Evolutionary conservation across 768 basidiomycete species (phyloP), one percentile per base, ranked within the genome.

Genomic region (Boletus rubroflammeus): DNA sequence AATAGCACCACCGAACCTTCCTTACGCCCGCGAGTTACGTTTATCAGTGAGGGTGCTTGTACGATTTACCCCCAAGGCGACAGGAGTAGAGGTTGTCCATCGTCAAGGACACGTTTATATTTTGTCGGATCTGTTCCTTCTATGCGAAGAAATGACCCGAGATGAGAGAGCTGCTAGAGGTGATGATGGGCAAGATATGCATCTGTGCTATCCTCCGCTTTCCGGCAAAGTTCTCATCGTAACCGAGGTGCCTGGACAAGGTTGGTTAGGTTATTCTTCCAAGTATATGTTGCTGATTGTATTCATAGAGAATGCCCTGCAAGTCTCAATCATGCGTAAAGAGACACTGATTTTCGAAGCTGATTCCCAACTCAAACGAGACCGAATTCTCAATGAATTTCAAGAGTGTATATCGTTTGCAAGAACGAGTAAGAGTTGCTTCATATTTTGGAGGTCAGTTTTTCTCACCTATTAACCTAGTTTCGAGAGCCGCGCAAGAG

Each of bases 201-300:
- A 85, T 84, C 76, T 99, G 43, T 83, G 86, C 60, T 99, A 97
- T 75, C 97, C 97, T 17, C 97, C 97, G 5, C 75, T 99, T 32
- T 88, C 97, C 13, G 96, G 94, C 5, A 98, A 96, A 67, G 94
- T 97, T 62, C 76, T 99, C 50, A 80, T 81, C 54, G 86, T 90
- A 4, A 75, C 75, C 9, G 85, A 85, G 58, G 76, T 81, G 4
- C 75, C 76, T 52, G 84, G 78, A 34, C 78, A 79, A 77, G 81
- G 91, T 82, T 55, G 53, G 81, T 71, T 32, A 21, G 7, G 21
- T 51, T 40, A 41, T 46, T 53, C 19, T 48, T 55, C 11, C 49
- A 48, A 54, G 34, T 25, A 11, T 23, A 26, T 23, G 8, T 36
- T 49, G 3, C 55, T 71, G 47, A 70, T 40, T 21, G n/a, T 32